phyloP scores from a whole-genome alignment of 192 early-diverging fungal genomes.

The Coemansia interrupta region DNA sequence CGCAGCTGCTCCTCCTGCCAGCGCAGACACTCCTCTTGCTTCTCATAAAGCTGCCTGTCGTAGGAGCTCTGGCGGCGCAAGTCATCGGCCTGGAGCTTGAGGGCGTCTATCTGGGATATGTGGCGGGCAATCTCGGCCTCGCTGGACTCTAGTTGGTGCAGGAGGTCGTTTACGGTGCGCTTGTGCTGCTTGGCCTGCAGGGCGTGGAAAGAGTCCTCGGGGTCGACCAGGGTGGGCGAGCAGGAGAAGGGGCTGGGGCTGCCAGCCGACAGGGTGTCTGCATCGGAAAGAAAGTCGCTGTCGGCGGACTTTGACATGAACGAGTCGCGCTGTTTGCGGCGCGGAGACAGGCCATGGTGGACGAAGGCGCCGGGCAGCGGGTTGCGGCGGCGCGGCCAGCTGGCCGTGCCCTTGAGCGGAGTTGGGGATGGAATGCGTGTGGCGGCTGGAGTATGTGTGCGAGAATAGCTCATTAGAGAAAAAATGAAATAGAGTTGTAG shows the following conservation, averaged over 20 bases:
- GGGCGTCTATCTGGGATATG: conserved; percentile 10
- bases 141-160: conserved; percentile 20
- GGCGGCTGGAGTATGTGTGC: neutral
- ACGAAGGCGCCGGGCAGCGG: conserved; percentile 31
- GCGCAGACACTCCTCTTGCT: neutral
- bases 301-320: neutral
- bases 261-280: conserved; percentile 15
- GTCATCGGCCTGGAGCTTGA: conserved; percentile 17
- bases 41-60: conserved; percentile 9
- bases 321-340: conserved; percentile 4
- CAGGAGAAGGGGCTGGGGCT: conserved; percentile 12
- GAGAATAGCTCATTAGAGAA: conserved; percentile 1
- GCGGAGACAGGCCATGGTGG: conserved; percentile 16
- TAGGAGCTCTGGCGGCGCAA: conserved; percentile 12
- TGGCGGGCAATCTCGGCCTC: conserved; percentile 22
- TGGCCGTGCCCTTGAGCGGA: conserved; percentile 8
- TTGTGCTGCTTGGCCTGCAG: conserved; percentile 29
- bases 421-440: neutral
- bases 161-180: conserved; percentile 28
- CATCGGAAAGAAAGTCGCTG: conserved; percentile 24
- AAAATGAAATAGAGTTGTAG: neutral
- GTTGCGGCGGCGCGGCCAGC: conserved; percentile 42
- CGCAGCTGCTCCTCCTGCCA: conserved; percentile 19
- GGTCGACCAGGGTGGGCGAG: conserved; percentile 11
- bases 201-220: conserved; percentile 7